A percentile compares a stretch with the other conserved stretches of the same genome.
These are phyloP conservation scores for Entoloma clypeatum DNA, from an alignment of 1,284 basidiomycete species.

Conservation along the genomic window DNA sequence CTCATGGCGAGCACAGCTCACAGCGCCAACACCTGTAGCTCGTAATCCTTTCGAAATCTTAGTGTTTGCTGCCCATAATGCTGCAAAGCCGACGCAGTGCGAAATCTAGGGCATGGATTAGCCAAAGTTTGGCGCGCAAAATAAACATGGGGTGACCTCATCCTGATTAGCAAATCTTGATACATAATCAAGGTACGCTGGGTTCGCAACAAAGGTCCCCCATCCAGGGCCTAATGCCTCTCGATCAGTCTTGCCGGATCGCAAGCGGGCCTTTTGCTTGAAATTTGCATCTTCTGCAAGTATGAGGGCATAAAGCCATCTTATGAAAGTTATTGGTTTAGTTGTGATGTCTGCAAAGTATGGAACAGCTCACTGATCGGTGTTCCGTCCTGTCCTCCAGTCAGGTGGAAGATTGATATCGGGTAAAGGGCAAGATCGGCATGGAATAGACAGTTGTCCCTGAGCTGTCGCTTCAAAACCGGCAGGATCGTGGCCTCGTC, in stretches of 20 bases:
- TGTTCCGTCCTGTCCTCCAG: slow-evolving; percentile 4
- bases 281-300: slow-evolving; percentile 23
- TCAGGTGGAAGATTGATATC: slow-evolving; percentile 5
- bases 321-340: slow-evolving; percentile 4
- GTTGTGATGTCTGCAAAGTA: background rate
- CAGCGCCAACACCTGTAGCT: slow-evolving; percentile 16
- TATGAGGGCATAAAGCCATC: slow-evolving; percentile 19
- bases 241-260: slow-evolving; percentile 11
- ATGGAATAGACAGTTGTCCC: slow-evolving; percentile 14
- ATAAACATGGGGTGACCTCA: background rate
- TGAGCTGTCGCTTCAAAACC: slow-evolving; percentile 9
- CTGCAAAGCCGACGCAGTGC: slow-evolving; percentile 13
- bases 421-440: slow-evolving; percentile 17
- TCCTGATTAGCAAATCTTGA: slow-evolving; percentile 4
- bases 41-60: slow-evolving; percentile 10
- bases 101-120: slow-evolving; percentile 12
- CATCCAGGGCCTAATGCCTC: slow-evolving; percentile 17
- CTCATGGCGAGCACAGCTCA: slow-evolving; percentile 17
- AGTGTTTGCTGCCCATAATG: slow-evolving; percentile 1
- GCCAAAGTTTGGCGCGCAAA: slow-evolving; percentile 1
- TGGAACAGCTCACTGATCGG: slow-evolving; percentile 4
- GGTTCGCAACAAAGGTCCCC: slow-evolving; percentile 15
- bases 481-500: slow-evolving; percentile 8
- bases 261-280: slow-evolving; percentile 13
- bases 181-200: slow-evolving; percentile 15